Evolutionary conservation across 2,329 filamentous ascomycete species (phyloP).

Genomic region (Fusarium chlamydosporum): DNA sequence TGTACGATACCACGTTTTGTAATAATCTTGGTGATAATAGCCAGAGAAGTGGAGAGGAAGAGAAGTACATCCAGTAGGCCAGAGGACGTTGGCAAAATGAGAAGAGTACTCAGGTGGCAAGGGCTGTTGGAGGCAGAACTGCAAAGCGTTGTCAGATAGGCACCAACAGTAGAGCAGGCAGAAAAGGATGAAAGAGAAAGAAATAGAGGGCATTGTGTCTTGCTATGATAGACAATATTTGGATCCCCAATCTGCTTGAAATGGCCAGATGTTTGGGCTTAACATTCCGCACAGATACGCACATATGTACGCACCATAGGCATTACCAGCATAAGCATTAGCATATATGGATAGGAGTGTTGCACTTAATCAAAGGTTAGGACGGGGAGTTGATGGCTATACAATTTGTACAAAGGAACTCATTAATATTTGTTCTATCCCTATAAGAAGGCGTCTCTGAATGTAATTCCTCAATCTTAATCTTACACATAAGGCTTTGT

Average conservation of each 20-base stretch:
- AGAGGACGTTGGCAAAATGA: slow-evolving; percentile 14
- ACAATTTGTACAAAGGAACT: slow-evolving; percentile 28
- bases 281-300: slow-evolving; percentile 38
- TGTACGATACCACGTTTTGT: slow-evolving; percentile 50
- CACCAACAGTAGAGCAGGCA: slow-evolving; percentile 8
- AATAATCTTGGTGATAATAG: slow-evolving; percentile 47
- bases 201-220: slow-evolving; percentile 16
- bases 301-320: slow-evolving; percentile 36
- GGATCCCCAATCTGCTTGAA: slow-evolving; percentile 41
- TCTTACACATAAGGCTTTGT: slow-evolving; percentile 40
- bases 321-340: slow-evolving; percentile 34
- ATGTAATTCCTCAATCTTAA: slow-evolving; percentile 39
- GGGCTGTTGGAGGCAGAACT: slow-evolving; percentile 3
- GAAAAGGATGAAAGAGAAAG: slow-evolving; percentile 23
- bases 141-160: slow-evolving; percentile 6
- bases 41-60: slow-evolving; percentile 13
- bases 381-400: slow-evolving; percentile 13
- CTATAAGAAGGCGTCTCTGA: slow-evolving; percentile 26
- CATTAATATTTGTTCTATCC: slow-evolving; percentile 31
- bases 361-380: slow-evolving; percentile 20
- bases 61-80: slow-evolving; percentile 35
- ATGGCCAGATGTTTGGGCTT: slow-evolving; percentile 39
- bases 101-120: slow-evolving; percentile 12
- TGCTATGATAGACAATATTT: slow-evolving; percentile 42
- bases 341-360: slow-evolving; percentile 27